phyloP scores from a whole-genome alignment of 1,284 basidiomycete species.

The Coniferiporia weirii region DNA sequence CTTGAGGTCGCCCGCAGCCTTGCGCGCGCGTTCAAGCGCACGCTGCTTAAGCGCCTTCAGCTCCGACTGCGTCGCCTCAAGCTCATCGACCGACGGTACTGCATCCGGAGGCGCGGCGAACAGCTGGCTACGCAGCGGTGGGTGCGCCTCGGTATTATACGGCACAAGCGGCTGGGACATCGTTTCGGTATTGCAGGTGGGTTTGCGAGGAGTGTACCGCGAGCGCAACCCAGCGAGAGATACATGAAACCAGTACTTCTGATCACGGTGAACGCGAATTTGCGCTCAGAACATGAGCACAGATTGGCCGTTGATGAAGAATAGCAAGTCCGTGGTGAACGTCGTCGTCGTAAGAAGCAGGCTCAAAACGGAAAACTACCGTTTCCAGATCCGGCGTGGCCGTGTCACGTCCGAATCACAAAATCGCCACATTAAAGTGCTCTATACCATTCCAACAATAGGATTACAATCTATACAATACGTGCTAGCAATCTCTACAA shows the following conservation, averaged over 20 bases:
- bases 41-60: slow-evolving; percentile 50
- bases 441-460: neutral
- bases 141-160: slow-evolving; percentile 15
- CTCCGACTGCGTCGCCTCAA: slow-evolving; percentile 59
- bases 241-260: slow-evolving; percentile 10
- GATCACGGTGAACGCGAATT: slow-evolving; percentile 11
- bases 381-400: slow-evolving; percentile 4
- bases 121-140: slow-evolving; percentile 47
- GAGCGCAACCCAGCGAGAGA: neutral
- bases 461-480: neutral
- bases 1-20: slow-evolving; percentile 63
- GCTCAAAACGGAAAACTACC: slow-evolving; percentile 5
- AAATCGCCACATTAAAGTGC: neutral
- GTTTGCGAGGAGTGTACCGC: slow-evolving; percentile 3
- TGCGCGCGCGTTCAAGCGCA: slow-evolving; percentile 56
- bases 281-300: slow-evolving; percentile 14
- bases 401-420: neutral
- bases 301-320: slow-evolving; percentile 4
- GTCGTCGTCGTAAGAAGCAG: slow-evolving; percentile 18
- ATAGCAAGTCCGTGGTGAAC: slow-evolving; percentile 7
- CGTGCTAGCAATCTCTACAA: neutral
- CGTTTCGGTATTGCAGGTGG: neutral
- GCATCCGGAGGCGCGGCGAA: slow-evolving; percentile 56
- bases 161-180: slow-evolving; percentile 14
- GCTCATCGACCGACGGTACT: slow-evolving; percentile 67